Evolutionary conservation across 2,329 filamentous ascomycete genomes (phyloP), one percentile per base, ranked within the genome.

Genomic region (Venturia carpophila): DNA sequence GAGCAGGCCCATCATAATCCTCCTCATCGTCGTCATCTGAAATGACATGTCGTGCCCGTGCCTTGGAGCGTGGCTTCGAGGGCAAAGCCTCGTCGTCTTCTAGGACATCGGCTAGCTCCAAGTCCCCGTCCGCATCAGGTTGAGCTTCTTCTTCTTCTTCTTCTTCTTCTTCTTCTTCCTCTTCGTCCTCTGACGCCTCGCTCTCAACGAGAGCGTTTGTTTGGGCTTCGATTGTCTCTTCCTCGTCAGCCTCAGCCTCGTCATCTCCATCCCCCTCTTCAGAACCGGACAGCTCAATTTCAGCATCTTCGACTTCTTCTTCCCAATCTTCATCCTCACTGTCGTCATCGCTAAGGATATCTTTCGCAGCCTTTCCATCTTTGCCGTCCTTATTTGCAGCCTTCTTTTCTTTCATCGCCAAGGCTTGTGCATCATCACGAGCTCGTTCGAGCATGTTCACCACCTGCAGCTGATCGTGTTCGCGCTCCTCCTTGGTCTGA

Each of bases 371-470:
- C 19, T 74, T 75, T 63, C 76, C 77, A 7, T 75, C 77, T 49
- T 80, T 80, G 9, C 75, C 75, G 64, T 86, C 82, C 71, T 86
- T 85, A 77, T 90, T 93, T 0, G 85, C 86, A 56, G 85, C 86
- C 37, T 84, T 87, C 68, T 86, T 86, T 76, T 99, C 94, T 61
- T 86, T 81, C 70, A 88, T 85, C 75, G 87, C 88, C 62, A 97
- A 87, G 69, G 89, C 87, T 56, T 89, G 84, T 1, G 88, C 92
- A 73, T 97, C 91, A 67, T 86, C 82, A 66, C 92, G 83, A 24
- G 92, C 93, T 71, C 88, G 92, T 60, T 93, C 88, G 34, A 97
- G 84, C 67, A 97, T 83, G 71, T 97, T 89, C 70, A 97, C 94
- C 15, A 96, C 86, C 66, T 92, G 86, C 66, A 89, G 86, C 74